These are phyloP conservation scores for Zea luxurians DNA, from an alignment of 176 grass and related monocot genomes.

Conservation along the genomic window DNA sequence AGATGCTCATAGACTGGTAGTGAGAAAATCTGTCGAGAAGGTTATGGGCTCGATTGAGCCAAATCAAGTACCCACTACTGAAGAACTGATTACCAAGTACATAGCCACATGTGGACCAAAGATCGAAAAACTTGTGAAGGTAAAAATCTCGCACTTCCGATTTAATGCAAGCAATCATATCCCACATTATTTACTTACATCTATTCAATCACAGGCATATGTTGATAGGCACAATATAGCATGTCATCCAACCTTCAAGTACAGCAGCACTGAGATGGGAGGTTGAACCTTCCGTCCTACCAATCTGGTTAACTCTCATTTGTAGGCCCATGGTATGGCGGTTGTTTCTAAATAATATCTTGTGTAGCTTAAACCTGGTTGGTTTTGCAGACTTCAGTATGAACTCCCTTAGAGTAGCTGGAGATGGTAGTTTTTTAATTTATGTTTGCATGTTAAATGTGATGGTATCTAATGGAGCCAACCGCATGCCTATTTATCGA, in stretches of 20 bases:
- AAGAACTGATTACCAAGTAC: constrained; percentile 46
- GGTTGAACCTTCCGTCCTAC: constrained; percentile 2
- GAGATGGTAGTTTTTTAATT: constrained; percentile 29
- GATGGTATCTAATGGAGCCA: constrained; percentile 28
- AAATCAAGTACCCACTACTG: constrained; percentile 49
- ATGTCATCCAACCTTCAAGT: constrained; percentile 38
- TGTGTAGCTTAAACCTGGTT: constrained; percentile 42
- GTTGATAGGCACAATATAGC: constrained; percentile 41
- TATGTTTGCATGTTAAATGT: constrained; percentile 40
- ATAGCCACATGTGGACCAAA: constrained; percentile 42
- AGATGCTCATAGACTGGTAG: constrained; percentile 61
- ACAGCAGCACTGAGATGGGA: constrained; percentile 17
- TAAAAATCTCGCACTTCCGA: constrained; percentile 33
- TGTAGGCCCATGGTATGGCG: constrained; percentile 27
- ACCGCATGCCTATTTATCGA: constrained; percentile 28
- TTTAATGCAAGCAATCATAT: constrained; percentile 21
- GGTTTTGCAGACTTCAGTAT: constrained; percentile 34
- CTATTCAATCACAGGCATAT: constrained; percentile 48
- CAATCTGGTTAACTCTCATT: constrained; percentile 26
- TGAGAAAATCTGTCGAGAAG: constrained; percentile 69
- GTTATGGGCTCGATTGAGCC: constrained; percentile 51
- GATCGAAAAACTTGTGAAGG: constrained; percentile 66
- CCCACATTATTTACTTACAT: constrained; percentile 30
- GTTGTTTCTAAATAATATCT: constrained; percentile 37
- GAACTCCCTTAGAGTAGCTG: constrained; percentile 19